phyloP scores from a whole-genome alignment of 768 basidiomycete genomes.

The Pulveroboletus sp. region DNA sequence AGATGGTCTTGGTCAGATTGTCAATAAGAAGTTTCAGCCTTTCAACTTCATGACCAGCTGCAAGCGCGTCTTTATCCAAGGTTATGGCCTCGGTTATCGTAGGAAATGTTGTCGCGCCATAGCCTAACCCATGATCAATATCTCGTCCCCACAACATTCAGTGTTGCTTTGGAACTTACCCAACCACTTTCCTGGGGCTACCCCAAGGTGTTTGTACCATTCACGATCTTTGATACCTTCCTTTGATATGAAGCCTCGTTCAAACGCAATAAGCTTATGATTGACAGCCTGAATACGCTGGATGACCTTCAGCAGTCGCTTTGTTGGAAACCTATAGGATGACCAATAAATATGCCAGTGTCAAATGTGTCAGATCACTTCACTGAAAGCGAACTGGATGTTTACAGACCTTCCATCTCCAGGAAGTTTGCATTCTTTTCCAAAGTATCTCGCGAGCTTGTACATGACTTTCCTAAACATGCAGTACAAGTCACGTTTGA shows the following conservation, averaged over 20 bases:
- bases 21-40: slow-evolving; percentile 54
- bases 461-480: slow-evolving; percentile 23
- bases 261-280: slow-evolving; percentile 64
- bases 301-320: slow-evolving; percentile 50
- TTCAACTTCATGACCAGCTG: slow-evolving; percentile 60
- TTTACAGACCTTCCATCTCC: slow-evolving; percentile 3
- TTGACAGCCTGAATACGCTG: slow-evolving; percentile 60
- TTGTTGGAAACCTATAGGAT: slow-evolving; percentile 16
- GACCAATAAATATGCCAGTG: not conserved
- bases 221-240: slow-evolving; percentile 76
- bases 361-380: too few relatives aligned
- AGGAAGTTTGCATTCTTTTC: slow-evolving; percentile 20
- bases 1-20: slow-evolving; percentile 39
- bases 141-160: not conserved
- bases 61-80: slow-evolving; percentile 58
- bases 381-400: slow-evolving; percentile 13
- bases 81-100: slow-evolving; percentile 76
- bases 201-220: slow-evolving; percentile 89
- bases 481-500: slow-evolving; percentile 19
- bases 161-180: slow-evolving; percentile 40
- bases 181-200: slow-evolving; percentile 86
- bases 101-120: slow-evolving; percentile 84
- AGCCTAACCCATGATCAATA: slow-evolving; percentile 46
- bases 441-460: slow-evolving; percentile 34
- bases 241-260: slow-evolving; percentile 80